Conservation (phyloP, 1,284 basidiomycete genomes). For the Rhodofomes roseus region DNA sequence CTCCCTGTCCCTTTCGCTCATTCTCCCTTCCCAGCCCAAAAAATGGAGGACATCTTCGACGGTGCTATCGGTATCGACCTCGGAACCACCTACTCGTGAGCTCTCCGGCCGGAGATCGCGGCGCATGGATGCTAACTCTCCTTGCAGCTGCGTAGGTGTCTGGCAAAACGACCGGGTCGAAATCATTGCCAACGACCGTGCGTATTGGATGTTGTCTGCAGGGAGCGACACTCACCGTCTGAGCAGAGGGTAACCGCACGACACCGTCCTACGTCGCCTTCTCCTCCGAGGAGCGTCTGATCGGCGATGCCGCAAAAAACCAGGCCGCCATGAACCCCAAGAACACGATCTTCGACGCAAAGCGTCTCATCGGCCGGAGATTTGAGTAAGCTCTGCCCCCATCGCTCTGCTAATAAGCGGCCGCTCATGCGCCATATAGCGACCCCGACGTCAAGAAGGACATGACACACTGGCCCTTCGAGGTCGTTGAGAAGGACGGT, state of each 20-base stretch:
- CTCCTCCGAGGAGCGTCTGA: constrained; percentile 95
- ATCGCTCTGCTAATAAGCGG: background rate
- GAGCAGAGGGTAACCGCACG: constrained; percentile 95
- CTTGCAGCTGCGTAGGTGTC: constrained; percentile 78
- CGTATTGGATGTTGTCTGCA: constrained; percentile 30
- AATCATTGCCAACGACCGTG: constrained; percentile 96
- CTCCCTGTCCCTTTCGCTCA: constrained; percentile 21
- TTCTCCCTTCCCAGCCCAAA: constrained; percentile 41
- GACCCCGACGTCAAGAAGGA: constrained; percentile 89
- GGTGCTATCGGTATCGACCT: constrained; percentile 96
- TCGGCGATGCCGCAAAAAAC: constrained; percentile 99
- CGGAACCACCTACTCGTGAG: constrained; percentile 88
- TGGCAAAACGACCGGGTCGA: constrained; percentile 99
- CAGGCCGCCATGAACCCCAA: constrained; percentile 94
- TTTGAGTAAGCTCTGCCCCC: constrained; percentile 64
- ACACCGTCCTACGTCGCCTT: constrained; percentile 99
- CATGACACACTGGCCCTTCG: constrained; percentile 93
- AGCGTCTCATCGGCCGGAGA: constrained; percentile 95
- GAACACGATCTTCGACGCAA: constrained; percentile 96
- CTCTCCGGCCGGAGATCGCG: constrained; percentile 11
- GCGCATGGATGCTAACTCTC: constrained; percentile 17
- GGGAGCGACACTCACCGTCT: constrained; percentile 7
- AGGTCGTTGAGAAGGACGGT: constrained; percentile 89
- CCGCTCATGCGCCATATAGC: constrained; percentile 32
- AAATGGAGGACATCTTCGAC: constrained; percentile 87